Evolutionary conservation across 805 yeast species (phyloP).

Genomic region (Hyphopichia homilentoma): DNA sequence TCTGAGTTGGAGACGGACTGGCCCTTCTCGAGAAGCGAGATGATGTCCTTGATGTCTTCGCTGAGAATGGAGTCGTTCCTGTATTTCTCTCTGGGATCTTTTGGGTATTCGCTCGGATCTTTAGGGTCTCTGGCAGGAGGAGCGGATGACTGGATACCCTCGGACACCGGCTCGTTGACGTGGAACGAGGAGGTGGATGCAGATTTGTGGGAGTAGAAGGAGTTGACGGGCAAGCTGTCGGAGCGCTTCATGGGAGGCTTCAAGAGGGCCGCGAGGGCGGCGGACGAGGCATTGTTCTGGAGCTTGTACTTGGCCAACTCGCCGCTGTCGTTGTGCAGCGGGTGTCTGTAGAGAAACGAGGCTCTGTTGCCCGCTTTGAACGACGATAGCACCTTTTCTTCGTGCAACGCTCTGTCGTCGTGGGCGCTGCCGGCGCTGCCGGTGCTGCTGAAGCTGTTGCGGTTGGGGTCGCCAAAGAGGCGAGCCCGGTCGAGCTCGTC

Average conservation of each 20-base stretch:
- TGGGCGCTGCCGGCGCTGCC: not conserved
- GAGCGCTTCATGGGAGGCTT: constrained; percentile 33
- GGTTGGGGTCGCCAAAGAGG: not conserved
- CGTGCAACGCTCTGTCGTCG: not conserved
- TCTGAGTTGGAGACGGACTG: constrained; percentile 23
- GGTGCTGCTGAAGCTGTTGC: not conserved
- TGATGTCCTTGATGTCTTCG: constrained; percentile 47
- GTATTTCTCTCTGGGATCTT: too few relatives aligned
- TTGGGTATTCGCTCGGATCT: not conserved
- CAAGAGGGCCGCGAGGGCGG: constrained; percentile 45
- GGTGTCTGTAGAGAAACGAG: constrained; percentile 2
- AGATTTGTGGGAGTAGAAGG: constrained; percentile 7
- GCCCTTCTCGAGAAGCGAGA: constrained; percentile 42
- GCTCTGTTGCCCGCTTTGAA: not conserved
- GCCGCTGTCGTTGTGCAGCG: constrained; percentile 14
- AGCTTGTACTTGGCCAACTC: constrained; percentile 20
- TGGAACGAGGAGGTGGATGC: not conserved
- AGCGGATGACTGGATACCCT: not conserved
- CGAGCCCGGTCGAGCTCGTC: not conserved
- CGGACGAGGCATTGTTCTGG: constrained; percentile 43
- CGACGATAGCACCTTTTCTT: not conserved
- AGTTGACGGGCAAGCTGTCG: constrained; percentile 32
- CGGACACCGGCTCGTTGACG: not conserved
- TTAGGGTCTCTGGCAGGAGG: not conserved
- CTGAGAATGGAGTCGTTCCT: constrained; percentile 19